Evolutionary conservation across 2,329 filamentous ascomycete species (phyloP), one percentile per base, ranked within the genome.

Genomic region (Pseudocercospora macadamiae): DNA sequence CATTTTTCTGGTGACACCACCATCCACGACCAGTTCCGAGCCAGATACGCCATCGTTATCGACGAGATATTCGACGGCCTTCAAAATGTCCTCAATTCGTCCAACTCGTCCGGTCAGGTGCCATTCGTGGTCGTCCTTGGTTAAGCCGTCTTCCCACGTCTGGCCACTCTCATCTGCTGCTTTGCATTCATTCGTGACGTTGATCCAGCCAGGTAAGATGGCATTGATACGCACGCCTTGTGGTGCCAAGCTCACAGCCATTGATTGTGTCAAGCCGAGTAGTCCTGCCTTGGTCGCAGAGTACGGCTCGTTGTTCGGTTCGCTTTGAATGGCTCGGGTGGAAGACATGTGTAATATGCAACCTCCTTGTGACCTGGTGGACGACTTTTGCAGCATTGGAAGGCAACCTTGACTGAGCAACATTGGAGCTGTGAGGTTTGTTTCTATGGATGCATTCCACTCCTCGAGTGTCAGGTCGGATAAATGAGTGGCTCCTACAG

Each of bases 151-250:
- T 58, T 80, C 78, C 81, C 80, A 83, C 30, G 61, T 60, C 48
- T 51, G 60, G 0, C 74, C 74, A 37, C 72, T 68, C 63, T 77
- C 74, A 64, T 82, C 77, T 2, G 70, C 77, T 36, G 67, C 66
- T 61, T 72, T 71, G 39, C 70, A 74, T 67, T 79, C 77, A 45
- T 81, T 72, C 47, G 66, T 70, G 6, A 82, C 80, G 63, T 82
- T 75, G 47, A 83, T 80, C 81, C 81, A 83, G 0, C 81, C 80
- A 0, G 79, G 80, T 30, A 82, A 65, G 14, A 83, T 77, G 0
- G 79, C 75, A 60, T 82, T 83, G 23, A 80, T 78, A 3, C 79
- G 71, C 23, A 83, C 75, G 9, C 75, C 74, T 3, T 71, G 67
- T 49, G 76, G 72, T 1, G 74, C 76, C 12, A 82, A 68, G 36